These are phyloP conservation scores for Capsicum rhomboideum DNA, from an alignment of 257 asterid genomes.

Conservation along the genomic window DNA sequence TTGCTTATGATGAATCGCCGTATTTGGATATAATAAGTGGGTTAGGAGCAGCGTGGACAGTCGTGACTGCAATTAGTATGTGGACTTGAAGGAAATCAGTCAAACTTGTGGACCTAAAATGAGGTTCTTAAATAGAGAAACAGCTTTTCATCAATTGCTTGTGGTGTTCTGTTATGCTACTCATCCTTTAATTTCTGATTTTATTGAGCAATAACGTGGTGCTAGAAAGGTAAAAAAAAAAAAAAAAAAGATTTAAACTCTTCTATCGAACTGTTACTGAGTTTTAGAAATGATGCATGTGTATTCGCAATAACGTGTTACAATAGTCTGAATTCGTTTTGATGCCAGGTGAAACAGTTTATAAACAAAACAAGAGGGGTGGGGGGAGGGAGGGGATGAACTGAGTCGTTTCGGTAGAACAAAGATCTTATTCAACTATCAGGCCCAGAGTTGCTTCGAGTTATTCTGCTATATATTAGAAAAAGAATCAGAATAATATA, in stretches of 20 bases:
- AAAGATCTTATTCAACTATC: not conserved
- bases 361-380: not conserved
- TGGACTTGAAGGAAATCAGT: not conserved
- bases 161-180: not conserved
- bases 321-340: not conserved
- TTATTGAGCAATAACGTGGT: not conserved
- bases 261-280: not conserved
- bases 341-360: not conserved
- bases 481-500: not conserved
- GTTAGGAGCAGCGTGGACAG: not conserved
- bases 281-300: not conserved
- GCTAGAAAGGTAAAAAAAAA: not conserved
- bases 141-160: too few relatives aligned
- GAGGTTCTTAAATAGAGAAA: not conserved
- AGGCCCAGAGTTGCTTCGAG: not conserved
- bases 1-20: not conserved
- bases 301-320: not conserved
- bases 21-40: not conserved
- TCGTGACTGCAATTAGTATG: not conserved
- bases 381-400: too few relatives aligned
- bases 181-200: not conserved
- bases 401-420: not conserved
- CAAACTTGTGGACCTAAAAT: not conserved
- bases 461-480: not conserved
- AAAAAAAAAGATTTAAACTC: not conserved